phyloP scores from a whole-genome alignment of 176 grass and related monocot species.

The Hsuehochloa calcarea region DNA sequence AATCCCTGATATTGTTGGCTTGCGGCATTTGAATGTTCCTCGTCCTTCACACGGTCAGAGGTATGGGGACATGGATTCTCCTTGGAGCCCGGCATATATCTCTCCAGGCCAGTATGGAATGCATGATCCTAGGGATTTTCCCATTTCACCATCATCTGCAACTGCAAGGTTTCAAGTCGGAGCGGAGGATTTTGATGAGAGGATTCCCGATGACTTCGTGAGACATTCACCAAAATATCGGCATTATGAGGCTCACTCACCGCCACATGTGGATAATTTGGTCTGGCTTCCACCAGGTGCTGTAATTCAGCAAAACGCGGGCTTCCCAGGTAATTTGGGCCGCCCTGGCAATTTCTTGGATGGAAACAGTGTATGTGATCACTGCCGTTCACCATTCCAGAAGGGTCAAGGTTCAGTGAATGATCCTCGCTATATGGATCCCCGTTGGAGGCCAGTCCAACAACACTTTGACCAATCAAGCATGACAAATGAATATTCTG shows the following conservation, averaged over 20 bases:
- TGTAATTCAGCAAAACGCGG: slow-evolving; percentile 59
- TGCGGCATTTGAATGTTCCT: slow-evolving; percentile 76
- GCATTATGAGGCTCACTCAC: slow-evolving; percentile 60
- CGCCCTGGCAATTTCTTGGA: slow-evolving; percentile 52
- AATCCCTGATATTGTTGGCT: slow-evolving; percentile 47
- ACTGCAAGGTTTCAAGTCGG: slow-evolving; percentile 65
- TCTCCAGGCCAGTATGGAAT: slow-evolving; percentile 55
- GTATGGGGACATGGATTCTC: slow-evolving; percentile 77
- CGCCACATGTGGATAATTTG: slow-evolving; percentile 47
- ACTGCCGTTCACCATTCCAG: slow-evolving; percentile 61
- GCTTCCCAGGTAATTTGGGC: slow-evolving; percentile 67
- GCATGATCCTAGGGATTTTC: slow-evolving; percentile 67
- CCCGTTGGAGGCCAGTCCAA: slow-evolving; percentile 53
- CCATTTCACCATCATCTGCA: slow-evolving; percentile 61
- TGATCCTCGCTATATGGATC: slow-evolving; percentile 55
- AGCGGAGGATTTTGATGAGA: slow-evolving; percentile 64
- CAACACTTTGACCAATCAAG: slow-evolving; percentile 52
- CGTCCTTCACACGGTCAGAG: slow-evolving; percentile 49
- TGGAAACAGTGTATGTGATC: slow-evolving; percentile 58
- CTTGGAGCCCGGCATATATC: slow-evolving; percentile 62
- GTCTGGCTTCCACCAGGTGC: slow-evolving; percentile 74
- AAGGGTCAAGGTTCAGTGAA: slow-evolving; percentile 42
- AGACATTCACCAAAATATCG: slow-evolving; percentile 48
- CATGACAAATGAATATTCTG: slow-evolving; percentile 46
- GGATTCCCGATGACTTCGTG: slow-evolving; percentile 48